Base-by-base conservation (phyloP, 495 filamentous ascomycete genomes). In the Jackrogersella multiformis region DNA sequence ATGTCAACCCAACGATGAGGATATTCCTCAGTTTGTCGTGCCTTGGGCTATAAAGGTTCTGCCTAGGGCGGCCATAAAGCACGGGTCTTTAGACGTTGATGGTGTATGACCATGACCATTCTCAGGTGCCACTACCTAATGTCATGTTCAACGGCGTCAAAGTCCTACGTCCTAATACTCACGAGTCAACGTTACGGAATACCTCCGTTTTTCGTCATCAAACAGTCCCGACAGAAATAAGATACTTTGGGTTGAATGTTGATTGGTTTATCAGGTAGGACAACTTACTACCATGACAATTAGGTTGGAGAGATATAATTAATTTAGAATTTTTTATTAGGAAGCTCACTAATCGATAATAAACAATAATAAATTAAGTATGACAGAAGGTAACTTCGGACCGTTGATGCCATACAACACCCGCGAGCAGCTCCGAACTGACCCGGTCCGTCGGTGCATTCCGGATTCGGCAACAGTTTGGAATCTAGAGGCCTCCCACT, bases 371-470 rank as follows among this genome's bases (percentile, higher is more conserved):
- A 53, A 34, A 28, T 16, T 15, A 48, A 24, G 26, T 23, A 56
- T 20, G 42, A 5, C 24, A n/a, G 20, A 53, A 58, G 58, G 24
- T 56, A 60, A 32, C 62, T 46, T 54, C 48, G 32, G 30, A n/a
- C 44, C 18, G 56, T 20, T 35, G 26, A 42, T 49, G 42, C 8
- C 15, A 56, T 48, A 39, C 26, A 48, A 42, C 42, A 61, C 4
- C 41, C 39, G 38, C 30, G 38, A 24, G 23, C 46, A 42, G 54
- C 54, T 56, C 66, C 59, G 66, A 64, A 10, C 23, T 42, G 48
- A 42, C 45, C 66, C 66, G 59, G 66, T 60, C 39, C 21, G 48
- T 56, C 66, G 66, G 55, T 56, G 66, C 41, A 23, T 69, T 56
- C 66, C 60, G 59, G 66, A 69, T 64, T 41, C 46, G 66, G 59